Conservation (phyloP, 495 filamentous ascomycete genomes). For the Platismatia glauca region DNA sequence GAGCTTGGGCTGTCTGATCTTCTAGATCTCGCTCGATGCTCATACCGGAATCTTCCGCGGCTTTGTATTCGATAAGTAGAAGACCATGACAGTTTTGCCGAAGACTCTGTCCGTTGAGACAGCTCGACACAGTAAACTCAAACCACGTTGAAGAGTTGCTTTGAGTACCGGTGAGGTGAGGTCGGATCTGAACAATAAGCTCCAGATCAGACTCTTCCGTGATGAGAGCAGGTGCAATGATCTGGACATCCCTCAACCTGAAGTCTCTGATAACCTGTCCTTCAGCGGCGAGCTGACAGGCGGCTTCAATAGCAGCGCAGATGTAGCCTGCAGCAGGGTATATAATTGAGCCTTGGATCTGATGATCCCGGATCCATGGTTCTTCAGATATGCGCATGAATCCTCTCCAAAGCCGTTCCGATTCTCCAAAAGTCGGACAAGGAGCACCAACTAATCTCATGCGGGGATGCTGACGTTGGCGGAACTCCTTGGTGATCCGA, state of each 20-base stretch:
- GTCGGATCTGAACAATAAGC: constrained; percentile 14
- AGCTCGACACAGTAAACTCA: constrained; percentile 14
- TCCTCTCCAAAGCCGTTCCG: constrained; percentile 28
- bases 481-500: constrained; percentile 23
- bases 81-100: constrained; percentile 17
- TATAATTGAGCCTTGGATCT: constrained; percentile 24
- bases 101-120: constrained; percentile 7
- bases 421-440: constrained; percentile 17
- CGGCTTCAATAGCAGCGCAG: constrained; percentile 35
- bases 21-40: constrained; percentile 5
- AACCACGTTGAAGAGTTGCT: constrained; percentile 12
- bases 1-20: constrained; percentile 1
- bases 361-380: constrained; percentile 35
- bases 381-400: constrained; percentile 24
- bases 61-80: constrained; percentile 14
- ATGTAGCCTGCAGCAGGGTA: constrained; percentile 35
- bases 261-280: constrained; percentile 20
- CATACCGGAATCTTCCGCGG: background rate
- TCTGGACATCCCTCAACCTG: constrained; percentile 26
- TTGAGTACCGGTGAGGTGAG: constrained; percentile 7
- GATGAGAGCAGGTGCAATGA: constrained; percentile 21
- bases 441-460: constrained; percentile 25
- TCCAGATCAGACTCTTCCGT: constrained; percentile 17
- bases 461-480: constrained; percentile 15
- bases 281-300: constrained; percentile 22